Percentiles rank a stretch among this genome's conserved stretches.
These are phyloP conservation scores for Neopestalotiopsis clavispora DNA, from an alignment of 2,329 filamentous ascomycete species.

Conservation along the genomic window DNA sequence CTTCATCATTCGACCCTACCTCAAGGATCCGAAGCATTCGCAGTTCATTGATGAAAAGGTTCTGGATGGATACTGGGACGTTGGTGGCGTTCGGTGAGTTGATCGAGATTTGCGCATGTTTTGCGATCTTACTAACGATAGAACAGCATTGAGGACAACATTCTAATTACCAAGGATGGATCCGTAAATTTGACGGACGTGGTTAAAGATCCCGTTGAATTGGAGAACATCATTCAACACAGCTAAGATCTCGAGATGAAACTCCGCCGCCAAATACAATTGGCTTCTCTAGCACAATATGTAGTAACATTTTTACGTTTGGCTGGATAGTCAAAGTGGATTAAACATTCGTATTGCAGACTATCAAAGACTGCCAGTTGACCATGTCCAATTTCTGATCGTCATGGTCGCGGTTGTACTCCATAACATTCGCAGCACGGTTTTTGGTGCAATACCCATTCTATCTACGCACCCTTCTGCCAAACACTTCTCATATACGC, in stretches of 20 bases:
- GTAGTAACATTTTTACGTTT: not conserved
- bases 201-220: constrained; percentile 68
- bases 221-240: constrained; percentile 59
- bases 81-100: constrained; percentile 72
- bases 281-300: not conserved
- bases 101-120: not conserved
- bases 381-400: not conserved
- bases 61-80: constrained; percentile 80
- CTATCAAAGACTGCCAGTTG: not conserved
- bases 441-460: not conserved
- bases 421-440: not conserved
- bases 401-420: not conserved
- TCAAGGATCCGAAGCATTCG: constrained; percentile 72
- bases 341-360: not conserved
- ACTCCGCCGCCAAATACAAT: not conserved
- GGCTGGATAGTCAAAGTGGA: not conserved
- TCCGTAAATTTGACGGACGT: constrained; percentile 76
- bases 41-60: constrained; percentile 78
- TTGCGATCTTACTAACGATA: not conserved
- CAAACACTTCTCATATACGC: not conserved
- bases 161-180: constrained; percentile 72
- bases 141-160: constrained; percentile 68
- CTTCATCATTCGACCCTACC: constrained; percentile 84
- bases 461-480: not conserved
- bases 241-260: not conserved